phyloP scores from a whole-genome alignment of 371 early-diverging fungal species.

The Agmasoma carcini region DNA sequence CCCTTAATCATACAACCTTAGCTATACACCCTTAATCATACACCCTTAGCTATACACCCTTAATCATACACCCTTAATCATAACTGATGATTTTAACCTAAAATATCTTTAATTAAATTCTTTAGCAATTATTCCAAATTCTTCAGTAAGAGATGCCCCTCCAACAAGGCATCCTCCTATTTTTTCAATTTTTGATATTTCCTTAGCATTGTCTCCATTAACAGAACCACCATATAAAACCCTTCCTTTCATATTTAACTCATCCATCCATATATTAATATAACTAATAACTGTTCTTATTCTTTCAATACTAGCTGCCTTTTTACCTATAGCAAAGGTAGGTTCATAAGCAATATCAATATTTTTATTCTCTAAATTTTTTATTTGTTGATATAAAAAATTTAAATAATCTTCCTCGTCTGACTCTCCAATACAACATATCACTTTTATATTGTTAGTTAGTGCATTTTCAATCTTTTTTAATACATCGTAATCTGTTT shows the following conservation, averaged over 20 bases:
- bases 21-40: too few species aligned
- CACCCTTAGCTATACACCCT: too few species aligned
- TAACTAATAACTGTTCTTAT: conserved; percentile 40
- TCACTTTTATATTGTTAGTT: conserved; percentile 69
- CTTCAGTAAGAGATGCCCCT: conserved; percentile 73
- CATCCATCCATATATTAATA: conserved; percentile 29
- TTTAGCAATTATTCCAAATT: conserved; percentile 42
- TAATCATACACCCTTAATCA: too few species aligned
- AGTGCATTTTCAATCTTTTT: conserved; percentile 73
- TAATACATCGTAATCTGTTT: conserved; percentile 62
- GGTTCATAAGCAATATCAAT: conserved; percentile 98
- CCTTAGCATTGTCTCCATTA: conserved; percentile 65
- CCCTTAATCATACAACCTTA: too few species aligned
- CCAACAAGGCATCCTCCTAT: conserved; percentile 97
- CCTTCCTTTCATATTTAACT: conserved; percentile 55
- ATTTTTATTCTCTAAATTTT: conserved; percentile 58
- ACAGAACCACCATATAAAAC: conserved; percentile 90
- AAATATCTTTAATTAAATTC: not conserved
- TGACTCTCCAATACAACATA: conserved; percentile 90
- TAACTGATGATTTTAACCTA: not conserved
- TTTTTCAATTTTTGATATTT: conserved; percentile 59
- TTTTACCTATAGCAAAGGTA: conserved; percentile 97
- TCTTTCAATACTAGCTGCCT: conserved; percentile 80
- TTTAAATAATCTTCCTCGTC: conserved; percentile 65
- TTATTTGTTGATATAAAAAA: conserved; percentile 72